Conservation (phyloP, 2,329 filamentous ascomycete genomes). For the Fusarium nisikadoi region DNA sequence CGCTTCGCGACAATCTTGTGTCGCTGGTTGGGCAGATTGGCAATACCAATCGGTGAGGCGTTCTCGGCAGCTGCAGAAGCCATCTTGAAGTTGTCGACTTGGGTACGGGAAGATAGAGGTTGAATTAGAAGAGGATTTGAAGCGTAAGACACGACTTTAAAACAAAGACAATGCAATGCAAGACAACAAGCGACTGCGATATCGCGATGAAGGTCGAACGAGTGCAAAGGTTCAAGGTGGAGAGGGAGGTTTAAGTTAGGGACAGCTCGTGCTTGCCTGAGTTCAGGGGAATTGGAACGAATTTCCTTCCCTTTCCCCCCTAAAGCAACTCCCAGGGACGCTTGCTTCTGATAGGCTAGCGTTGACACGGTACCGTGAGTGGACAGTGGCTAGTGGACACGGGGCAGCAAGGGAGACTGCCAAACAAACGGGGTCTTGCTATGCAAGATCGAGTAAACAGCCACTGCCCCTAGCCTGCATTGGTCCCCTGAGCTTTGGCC, state of each 20-base stretch:
- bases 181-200: constrained; percentile 38
- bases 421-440: constrained; percentile 35
- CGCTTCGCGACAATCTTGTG: constrained; percentile 83
- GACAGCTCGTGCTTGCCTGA: constrained; percentile 47
- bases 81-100: constrained; percentile 54
- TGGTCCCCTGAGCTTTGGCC: constrained; percentile 38
- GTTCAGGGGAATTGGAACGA: constrained; percentile 49
- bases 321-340: constrained; percentile 42
- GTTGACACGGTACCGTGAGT: constrained; percentile 41
- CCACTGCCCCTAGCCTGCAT: constrained; percentile 9
- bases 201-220: constrained; percentile 44
- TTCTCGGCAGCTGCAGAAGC: constrained; percentile 67
- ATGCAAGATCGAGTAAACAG: constrained; percentile 32
- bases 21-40: constrained; percentile 78
- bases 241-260: constrained; percentile 39
- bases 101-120: constrained; percentile 16
- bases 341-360: constrained; percentile 47
- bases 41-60: constrained; percentile 77
- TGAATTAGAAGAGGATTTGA: constrained; percentile 6
- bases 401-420: constrained; percentile 42
- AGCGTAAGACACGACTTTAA: constrained; percentile 29
- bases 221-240: constrained; percentile 42
- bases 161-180: constrained; percentile 33
- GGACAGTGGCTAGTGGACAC: constrained; percentile 45
- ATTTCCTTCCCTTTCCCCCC: constrained; percentile 48